Evolutionary conservation across 2,329 filamentous ascomycete genomes (phyloP), one percentile per base, ranked within the genome.

Genomic region (Pestalotiopsis sp.): DNA sequence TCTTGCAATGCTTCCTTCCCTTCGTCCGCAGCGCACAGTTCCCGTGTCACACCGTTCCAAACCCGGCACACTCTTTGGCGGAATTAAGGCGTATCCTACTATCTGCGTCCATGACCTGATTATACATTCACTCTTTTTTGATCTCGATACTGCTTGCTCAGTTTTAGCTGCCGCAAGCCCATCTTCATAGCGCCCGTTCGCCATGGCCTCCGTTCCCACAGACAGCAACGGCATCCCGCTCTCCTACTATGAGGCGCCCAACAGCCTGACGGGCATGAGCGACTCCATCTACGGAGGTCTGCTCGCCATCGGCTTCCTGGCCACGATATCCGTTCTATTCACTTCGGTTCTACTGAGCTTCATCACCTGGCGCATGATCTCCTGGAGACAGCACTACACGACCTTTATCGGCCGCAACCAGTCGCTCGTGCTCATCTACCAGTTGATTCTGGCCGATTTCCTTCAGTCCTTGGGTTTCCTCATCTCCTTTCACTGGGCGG

Each of bases 341-440:
- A 82, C 84, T 2, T 69, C 78, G 4, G 72, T 74, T 10, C 79
- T 87, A 2, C 76, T 85, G 22, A 59, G 78, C 35, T 74, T 84
- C 62, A 80, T 86, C 67, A 79, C 76, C 35, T 85, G 82, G 73
- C 81, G 82, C 35, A 80, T 86, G 67, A 71, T 85, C n/a, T 74
- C 71, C 55, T 81, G 78, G 78, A 72, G 74, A 48, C 72, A 71
- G 26, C 76, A 77, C 66, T 77, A 76, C 68, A 72, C 70, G 63
- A 74, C 70, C 52, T 74, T 71, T 67, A 71, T 78, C 60, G 69
- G 70, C 20, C 72, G 72, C 64, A 86, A 86, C 69, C 86, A 88
- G 73, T 84, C 85, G 68, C 79, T 87, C 68, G 78, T 88, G 2
- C 79, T 88, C 7, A 86, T 88, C 67, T 83, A 86, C 73, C 87